Percentiles rank a stretch among this genome's conserved stretches.
Evolutionary conservation across 179 eudicot genomes (phyloP).

Genomic region (Silene coronaria): DNA sequence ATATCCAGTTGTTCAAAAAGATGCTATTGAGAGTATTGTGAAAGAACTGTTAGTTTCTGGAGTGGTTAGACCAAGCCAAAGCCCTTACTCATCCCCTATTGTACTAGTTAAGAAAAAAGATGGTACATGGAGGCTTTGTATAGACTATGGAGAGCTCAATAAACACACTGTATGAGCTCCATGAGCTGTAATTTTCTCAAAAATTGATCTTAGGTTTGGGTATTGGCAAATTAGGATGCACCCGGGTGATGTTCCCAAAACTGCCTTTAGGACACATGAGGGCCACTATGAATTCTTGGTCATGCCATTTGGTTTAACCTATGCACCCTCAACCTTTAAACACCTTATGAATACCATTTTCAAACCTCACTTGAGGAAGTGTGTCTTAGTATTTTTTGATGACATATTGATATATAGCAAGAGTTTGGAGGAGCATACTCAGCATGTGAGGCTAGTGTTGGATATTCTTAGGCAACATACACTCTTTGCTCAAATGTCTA

Average conservation of each 20-base stretch:
- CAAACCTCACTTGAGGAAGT: neutral
- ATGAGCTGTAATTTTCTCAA: neutral
- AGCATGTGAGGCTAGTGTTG: neutral
- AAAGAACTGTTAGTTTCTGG: neutral
- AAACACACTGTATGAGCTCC: no score
- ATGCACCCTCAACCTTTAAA: slow-evolving; percentile 15
- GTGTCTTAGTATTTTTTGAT: no score
- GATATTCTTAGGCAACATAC: neutral
- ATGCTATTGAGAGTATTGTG: neutral
- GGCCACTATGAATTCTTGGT: no score
- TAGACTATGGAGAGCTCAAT: no score
- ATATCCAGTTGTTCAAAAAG: neutral
- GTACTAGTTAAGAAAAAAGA: neutral
- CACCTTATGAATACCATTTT: neutral
- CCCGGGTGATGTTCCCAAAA: no score
- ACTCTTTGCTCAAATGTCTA: neutral
- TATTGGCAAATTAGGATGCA: neutral
- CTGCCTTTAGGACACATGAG: neutral
- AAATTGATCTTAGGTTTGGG: neutral
- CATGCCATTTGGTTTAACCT: neutral
- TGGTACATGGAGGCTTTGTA: no score
- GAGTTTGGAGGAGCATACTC: neutral
- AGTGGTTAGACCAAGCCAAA: neutral
- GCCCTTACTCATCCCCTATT: neutral
- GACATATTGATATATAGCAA: no score